These are phyloP conservation scores for Hirsutella minnesotensis DNA, from an alignment of 2,329 filamentous ascomycete genomes.

Conservation along the genomic window DNA sequence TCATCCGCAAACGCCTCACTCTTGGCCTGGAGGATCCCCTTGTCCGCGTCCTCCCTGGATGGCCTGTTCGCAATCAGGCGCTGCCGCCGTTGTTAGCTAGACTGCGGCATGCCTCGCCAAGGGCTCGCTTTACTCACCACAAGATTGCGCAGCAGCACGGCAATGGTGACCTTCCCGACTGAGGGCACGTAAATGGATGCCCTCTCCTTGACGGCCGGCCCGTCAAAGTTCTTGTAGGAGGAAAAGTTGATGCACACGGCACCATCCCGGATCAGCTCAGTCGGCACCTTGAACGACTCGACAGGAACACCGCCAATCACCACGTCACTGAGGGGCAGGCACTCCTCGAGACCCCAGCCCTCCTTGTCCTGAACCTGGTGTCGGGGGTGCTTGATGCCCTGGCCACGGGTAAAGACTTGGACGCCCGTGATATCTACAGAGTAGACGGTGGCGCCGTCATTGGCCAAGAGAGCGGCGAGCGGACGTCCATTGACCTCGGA, in stretches of 20 bases:
- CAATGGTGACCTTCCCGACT: conserved; percentile 95
- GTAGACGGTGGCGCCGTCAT: conserved; percentile 92
- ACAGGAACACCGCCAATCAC: conserved; percentile 87
- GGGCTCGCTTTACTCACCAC: conserved; percentile 49
- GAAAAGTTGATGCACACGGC: conserved; percentile 99
- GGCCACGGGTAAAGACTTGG: conserved; percentile 82
- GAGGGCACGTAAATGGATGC: conserved; percentile 95
- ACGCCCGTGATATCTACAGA: conserved; percentile 87
- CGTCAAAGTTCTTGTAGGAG: conserved; percentile 85
- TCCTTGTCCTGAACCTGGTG: conserved; percentile 82
- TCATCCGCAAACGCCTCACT: conserved; percentile 29
- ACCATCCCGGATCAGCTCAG: conserved; percentile 70
- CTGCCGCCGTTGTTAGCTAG: conserved; percentile 14
- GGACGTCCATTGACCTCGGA: conserved; percentile 93
- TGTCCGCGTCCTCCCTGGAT: conserved; percentile 23
- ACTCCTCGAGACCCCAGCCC: conserved; percentile 68
- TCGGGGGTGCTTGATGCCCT: conserved; percentile 71
- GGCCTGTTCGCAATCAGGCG: conserved; percentile 40
- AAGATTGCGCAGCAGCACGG: conserved; percentile 77
- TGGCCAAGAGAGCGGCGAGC: conserved; percentile 82
- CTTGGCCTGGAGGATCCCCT: conserved; percentile 24
- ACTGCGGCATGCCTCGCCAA: background rate
- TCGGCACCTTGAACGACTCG: conserved; percentile 82
- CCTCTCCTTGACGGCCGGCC: conserved; percentile 79
- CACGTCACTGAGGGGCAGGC: conserved; percentile 79